phyloP scores from a whole-genome alignment of 2,329 filamentous ascomycete species.

The Dendryphion nanum region DNA sequence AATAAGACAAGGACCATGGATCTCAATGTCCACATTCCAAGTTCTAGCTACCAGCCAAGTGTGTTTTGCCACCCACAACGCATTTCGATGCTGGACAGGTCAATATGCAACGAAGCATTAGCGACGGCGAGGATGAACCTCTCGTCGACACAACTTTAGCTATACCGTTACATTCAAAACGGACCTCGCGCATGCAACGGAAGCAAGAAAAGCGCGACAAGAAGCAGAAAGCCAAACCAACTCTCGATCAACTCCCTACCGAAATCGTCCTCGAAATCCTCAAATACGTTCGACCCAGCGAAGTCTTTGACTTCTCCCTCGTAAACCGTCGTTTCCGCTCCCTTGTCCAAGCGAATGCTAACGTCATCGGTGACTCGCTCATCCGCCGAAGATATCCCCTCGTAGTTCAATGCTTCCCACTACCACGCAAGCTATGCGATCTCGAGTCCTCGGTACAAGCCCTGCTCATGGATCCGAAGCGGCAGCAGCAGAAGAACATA shows the following conservation, averaged over 20 bases:
- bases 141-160: slow-evolving; percentile 52
- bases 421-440: slow-evolving; percentile 47
- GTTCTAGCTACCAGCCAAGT: too few species aligned
- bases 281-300: slow-evolving; percentile 48
- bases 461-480: slow-evolving; percentile 41
- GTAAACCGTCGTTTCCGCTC: slow-evolving; percentile 43
- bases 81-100: too few species aligned
- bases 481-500: slow-evolving; percentile 46
- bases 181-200: slow-evolving; percentile 50
- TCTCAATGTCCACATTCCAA: too few species aligned
- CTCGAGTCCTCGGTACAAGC: slow-evolving; percentile 38
- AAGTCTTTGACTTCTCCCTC: slow-evolving; percentile 48
- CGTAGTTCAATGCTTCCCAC: slow-evolving; percentile 52
- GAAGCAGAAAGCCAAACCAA: slow-evolving; percentile 27
- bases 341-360: slow-evolving; percentile 48
- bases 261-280: slow-evolving; percentile 54
- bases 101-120: slow-evolving; percentile 21
- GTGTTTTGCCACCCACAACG: too few species aligned
- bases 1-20: too few species aligned
- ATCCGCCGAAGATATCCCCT: slow-evolving; percentile 50
- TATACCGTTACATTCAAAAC: slow-evolving; percentile 52
- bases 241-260: slow-evolving; percentile 50
- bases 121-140: slow-evolving; percentile 44
- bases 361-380: slow-evolving; percentile 45
- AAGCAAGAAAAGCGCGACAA: slow-evolving; percentile 32